Percentiles rank a stretch among this genome's conserved stretches.
Evolutionary conservation across 1,284 basidiomycete genomes (phyloP).

Genomic region (Trichosporon ovoides): DNA sequence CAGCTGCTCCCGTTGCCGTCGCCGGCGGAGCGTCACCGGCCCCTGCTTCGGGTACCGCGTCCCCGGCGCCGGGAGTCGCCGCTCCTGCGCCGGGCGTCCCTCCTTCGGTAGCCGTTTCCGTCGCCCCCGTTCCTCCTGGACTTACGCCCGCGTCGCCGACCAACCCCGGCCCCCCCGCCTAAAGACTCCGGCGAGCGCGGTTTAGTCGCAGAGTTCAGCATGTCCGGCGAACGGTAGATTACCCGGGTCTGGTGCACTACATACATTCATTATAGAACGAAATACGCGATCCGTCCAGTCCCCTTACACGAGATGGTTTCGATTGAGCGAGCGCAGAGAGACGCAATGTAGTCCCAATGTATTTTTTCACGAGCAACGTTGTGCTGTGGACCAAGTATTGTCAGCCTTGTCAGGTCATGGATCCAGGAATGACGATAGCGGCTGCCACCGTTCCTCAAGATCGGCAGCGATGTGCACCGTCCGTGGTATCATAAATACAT

Average conservation of each 20-base stretch:
- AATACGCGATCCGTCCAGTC: neutral
- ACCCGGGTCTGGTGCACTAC: too few relatives aligned
- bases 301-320: neutral
- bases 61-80: too few relatives aligned
- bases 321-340: neutral
- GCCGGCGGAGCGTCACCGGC: too few relatives aligned
- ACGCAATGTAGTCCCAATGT: neutral
- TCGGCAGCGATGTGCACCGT: too few relatives aligned
- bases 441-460: neutral
- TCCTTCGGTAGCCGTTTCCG: neutral
- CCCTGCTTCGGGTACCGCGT: too few relatives aligned
- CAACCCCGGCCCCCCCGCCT: neutral
- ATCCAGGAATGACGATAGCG: too few relatives aligned
- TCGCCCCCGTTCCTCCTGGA: neutral
- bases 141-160: neutral
- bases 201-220: too few relatives aligned
- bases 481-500: too few relatives aligned
- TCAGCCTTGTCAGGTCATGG: neutral
- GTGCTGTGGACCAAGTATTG: neutral
- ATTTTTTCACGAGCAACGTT: neutral
- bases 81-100: too few relatives aligned
- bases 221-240: neutral
- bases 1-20: too few relatives aligned
- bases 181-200: neutral
- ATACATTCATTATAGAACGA: neutral